These are phyloP conservation scores for Colletotrichum tropicicola DNA, from an alignment of 2,329 filamentous ascomycete species.

Conservation along the genomic window DNA sequence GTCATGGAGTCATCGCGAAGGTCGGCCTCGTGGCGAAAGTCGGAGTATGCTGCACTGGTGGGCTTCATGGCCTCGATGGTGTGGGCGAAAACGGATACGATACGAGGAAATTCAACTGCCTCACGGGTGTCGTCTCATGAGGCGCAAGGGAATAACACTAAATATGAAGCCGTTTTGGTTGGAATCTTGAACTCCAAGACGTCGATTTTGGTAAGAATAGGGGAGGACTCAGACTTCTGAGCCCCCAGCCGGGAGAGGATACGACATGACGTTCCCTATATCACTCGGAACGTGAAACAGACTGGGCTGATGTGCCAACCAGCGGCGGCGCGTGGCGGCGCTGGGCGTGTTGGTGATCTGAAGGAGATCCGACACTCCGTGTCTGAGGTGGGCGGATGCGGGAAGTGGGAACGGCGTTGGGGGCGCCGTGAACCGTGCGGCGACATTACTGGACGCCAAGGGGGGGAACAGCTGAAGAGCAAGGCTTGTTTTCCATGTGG, in stretches of 20 bases:
- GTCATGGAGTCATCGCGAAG: slow-evolving; percentile 15
- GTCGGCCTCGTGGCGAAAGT: slow-evolving; percentile 3
- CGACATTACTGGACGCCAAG: not conserved
- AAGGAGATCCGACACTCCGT: slow-evolving; percentile 22
- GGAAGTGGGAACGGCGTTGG: not conserved
- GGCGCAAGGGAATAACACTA: too few species aligned
- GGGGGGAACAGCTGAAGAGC: too few species aligned
- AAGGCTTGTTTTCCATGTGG: not conserved
- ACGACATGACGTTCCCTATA: not conserved
- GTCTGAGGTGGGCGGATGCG: slow-evolving; percentile 22
- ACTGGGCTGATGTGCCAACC: not conserved
- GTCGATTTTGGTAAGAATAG: not conserved
- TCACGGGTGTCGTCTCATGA: not conserved
- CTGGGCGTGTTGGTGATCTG: slow-evolving; percentile 20
- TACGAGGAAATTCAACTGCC: not conserved
- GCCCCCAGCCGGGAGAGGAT: not conserved
- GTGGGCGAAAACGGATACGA: too few species aligned
- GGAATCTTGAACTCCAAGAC: not conserved
- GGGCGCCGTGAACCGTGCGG: slow-evolving; percentile 1
- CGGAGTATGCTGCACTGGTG: not conserved
- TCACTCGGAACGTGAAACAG: slow-evolving; percentile 19
- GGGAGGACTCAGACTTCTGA: not conserved
- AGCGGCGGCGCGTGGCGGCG: not conserved
- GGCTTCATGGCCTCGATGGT: not conserved
- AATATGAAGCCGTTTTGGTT: too few species aligned